Percentiles rank a stretch among this genome's conserved stretches.
Evolutionary conservation across 1,284 basidiomycete genomes (phyloP).

Genomic region (Rhodofomes roseus): DNA sequence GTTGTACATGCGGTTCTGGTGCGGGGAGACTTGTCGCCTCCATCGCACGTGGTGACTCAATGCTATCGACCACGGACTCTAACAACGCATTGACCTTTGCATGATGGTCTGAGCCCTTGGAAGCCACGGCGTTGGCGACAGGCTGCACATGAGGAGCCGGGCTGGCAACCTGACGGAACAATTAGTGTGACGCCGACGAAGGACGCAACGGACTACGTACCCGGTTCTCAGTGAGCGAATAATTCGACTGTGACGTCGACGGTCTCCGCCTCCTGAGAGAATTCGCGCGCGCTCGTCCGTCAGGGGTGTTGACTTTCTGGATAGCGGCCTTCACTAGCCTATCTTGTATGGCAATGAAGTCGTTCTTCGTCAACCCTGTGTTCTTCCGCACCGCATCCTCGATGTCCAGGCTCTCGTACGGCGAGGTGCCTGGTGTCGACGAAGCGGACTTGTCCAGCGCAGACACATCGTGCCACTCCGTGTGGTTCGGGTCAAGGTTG

Average conservation of each 20-base stretch:
- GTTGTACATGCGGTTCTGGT: constrained; percentile 14
- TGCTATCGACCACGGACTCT: constrained; percentile 65
- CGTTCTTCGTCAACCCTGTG: constrained; percentile 63
- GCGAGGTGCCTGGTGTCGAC: constrained; percentile 43
- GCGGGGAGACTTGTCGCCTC: constrained; percentile 26
- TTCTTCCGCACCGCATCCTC: constrained; percentile 62
- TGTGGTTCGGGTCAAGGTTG: constrained; percentile 41
- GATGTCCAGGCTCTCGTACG: constrained; percentile 51
- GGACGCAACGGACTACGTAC: constrained; percentile 35
- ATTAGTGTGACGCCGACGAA: not conserved
- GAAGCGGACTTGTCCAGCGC: constrained; percentile 41
- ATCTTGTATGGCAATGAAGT: constrained; percentile 69
- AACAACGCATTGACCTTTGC: constrained; percentile 62
- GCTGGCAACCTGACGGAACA: constrained; percentile 45
- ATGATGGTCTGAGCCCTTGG: constrained; percentile 28
- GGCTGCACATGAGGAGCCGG: constrained; percentile 39
- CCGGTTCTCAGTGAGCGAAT: constrained; percentile 49
- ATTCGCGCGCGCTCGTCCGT: constrained; percentile 54
- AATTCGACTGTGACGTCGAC: constrained; percentile 77
- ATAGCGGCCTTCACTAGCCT: constrained; percentile 60
- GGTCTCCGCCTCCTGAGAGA: constrained; percentile 57
- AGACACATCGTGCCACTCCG: constrained; percentile 60
- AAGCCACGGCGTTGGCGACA: constrained; percentile 9
- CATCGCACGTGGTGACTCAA: constrained; percentile 42
- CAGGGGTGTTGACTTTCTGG: constrained; percentile 51